These are phyloP conservation scores for Drechslerella dactyloides DNA, from an alignment of 2,329 filamentous ascomycete species.

Conservation along the genomic window DNA sequence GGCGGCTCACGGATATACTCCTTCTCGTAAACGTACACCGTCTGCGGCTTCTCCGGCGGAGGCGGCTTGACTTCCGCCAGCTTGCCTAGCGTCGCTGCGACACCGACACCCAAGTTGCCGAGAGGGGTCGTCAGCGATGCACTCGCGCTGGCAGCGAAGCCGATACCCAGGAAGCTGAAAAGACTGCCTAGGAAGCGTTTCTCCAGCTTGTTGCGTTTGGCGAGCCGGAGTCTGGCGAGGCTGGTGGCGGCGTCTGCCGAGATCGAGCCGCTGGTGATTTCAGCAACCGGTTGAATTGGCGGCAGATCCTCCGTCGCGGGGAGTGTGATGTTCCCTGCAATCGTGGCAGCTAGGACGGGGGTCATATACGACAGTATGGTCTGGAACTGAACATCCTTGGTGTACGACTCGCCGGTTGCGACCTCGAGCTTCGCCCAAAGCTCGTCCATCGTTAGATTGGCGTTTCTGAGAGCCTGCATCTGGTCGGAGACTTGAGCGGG, in stretches of 20 bases:
- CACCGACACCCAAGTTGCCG: constrained; percentile 17
- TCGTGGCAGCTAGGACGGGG: neutral
- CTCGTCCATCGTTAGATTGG: neutral
- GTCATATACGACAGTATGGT: constrained; percentile 13
- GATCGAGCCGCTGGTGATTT: neutral
- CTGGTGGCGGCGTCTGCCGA: neutral
- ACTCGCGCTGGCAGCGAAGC: neutral
- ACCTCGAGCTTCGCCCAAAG: neutral
- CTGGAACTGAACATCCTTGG: constrained; percentile 11
- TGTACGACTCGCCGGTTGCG: neutral
- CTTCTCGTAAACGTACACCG: constrained; percentile 4
- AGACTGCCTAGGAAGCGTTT: neutral
- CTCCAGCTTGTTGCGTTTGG: no score
- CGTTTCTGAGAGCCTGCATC: constrained; percentile 2
- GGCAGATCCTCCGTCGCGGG: constrained; percentile 4
- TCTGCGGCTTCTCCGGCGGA: neutral
- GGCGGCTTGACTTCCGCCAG: neutral
- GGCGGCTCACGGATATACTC: constrained; percentile 4
- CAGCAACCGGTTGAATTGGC: neutral
- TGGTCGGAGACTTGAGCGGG: neutral
- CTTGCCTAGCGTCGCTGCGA: neutral
- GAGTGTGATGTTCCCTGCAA: constrained; percentile 12
- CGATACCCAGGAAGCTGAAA: constrained; percentile 12
- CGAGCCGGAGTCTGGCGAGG: no score
- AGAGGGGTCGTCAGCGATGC: neutral